Base-by-base conservation (phyloP, 192 early-diverging fungal species). In the Chytriomyces sp. region DNA sequence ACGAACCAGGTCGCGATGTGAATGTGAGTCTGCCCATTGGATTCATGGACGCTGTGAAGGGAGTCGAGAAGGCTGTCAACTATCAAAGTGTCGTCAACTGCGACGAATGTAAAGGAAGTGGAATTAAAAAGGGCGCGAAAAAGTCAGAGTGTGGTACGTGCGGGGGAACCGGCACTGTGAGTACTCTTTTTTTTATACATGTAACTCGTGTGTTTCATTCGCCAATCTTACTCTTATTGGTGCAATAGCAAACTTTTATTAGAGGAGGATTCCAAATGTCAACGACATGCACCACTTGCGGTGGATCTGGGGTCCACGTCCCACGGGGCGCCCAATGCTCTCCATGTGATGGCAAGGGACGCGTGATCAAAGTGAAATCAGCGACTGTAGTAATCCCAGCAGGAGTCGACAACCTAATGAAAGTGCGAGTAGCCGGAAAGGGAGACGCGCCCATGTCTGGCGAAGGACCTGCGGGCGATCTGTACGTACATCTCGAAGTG, bases 1-100 rank as follows among this genome's bases (percentile, higher is more conserved):
- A 76, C 8, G 23, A 65, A 4, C 81, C 78, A 7, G 94, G 93
- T 47, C 85, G 89, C 16, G 88, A 92, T 77, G 85, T 95, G 59
- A 88, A 93, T 46, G 83, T 87, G 0, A 71, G 82, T 13, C 77
- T 94, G 49, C 89, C 86, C 8, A 85, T 98, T 10, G 64, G 91
- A 10, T 98, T 97, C 75, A 96, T 96, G 95, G 94, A 97, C 43
- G 94, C 96, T 4, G 92, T 92, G 6, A 92, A 91, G 61, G 97
- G 97, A 28, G 63, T 89, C 1, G 87, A 84, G 66, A 93, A 91
- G 73, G 75, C 78, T 7, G 82, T 98, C 44, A 86, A 83, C 20
- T 89, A 94, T 28, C 85, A 91, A 57, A 82, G 87, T 8, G 85
- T 97, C 48, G 81, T 87, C 1, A 83, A 86, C 45, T 99, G 97